Conservation (phyloP, 768 basidiomycete genomes). For the Cystofilobasidium macerans region DNA sequence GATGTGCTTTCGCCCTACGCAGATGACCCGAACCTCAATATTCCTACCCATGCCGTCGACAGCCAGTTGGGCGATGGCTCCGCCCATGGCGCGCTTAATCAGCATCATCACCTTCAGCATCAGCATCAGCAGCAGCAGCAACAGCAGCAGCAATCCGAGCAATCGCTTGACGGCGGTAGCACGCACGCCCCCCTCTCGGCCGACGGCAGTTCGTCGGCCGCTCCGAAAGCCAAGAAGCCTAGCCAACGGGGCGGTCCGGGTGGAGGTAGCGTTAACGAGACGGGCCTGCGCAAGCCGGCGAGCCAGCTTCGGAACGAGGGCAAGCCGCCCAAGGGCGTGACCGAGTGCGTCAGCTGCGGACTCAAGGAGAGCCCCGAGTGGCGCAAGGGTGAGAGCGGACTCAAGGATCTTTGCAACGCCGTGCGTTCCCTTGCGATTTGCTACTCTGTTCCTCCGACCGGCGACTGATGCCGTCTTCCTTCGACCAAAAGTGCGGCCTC, state of each 20-base stretch:
- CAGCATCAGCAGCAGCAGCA: conserved; percentile 4
- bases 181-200: not conserved
- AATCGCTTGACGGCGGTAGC: not conserved
- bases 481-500: conserved; percentile 49
- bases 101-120: conserved; percentile 1
- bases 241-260: conserved; percentile 14
- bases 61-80: too few relatives aligned
- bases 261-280: conserved; percentile 11
- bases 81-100: not conserved
- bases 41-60: too few relatives aligned
- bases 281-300: conserved; percentile 21
- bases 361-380: conserved; percentile 75
- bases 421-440: conserved; percentile 42
- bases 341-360: conserved; percentile 68
- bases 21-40: too few relatives aligned
- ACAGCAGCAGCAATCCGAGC: not conserved
- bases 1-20: too few relatives aligned
- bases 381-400: conserved; percentile 81
- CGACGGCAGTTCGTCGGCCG: not conserved
- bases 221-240: not conserved
- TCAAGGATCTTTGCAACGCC: conserved; percentile 88
- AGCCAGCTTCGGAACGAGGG: conserved; percentile 41
- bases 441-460: conserved; percentile 38
- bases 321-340: conserved; percentile 61
- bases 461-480: not conserved